Evolutionary conservation across 2,329 filamentous ascomycete species (phyloP), one percentile per base, ranked within the genome.

Genomic region (Botryotinia globosa): DNA sequence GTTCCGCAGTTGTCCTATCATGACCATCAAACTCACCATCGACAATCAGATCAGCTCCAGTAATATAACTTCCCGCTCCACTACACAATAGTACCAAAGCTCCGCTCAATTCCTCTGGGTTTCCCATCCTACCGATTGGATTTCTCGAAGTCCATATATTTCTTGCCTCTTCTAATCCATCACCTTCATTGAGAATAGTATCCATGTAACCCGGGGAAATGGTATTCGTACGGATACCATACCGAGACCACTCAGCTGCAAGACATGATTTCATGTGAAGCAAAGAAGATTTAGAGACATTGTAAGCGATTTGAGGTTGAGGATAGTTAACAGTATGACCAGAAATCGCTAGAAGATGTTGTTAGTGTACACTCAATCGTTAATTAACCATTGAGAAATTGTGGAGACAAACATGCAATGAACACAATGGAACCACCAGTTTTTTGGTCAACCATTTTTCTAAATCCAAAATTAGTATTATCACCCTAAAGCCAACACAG

Each of bases 151-250:
- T 83, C 90, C 90, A 92, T 2, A 85, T 83, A 44, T 82, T 82
- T 73, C 87, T 83, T 54, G 85, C 85, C 54, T 84, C 83, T 18
- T 84, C 84, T 64, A 92, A 79, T 0, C 87, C 87, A 12, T 86
- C 85, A 0, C 90, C 90, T 73, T 89, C 89, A 77, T 93, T 94
- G 65, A 94, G 64, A 61, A 80, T 77, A 4, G 79, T 80, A 63
- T 80, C 91, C 89, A 94, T 93, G 77, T 94, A 94, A 0, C 92
- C 92, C 0, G 92, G 92, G 56, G 86, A 89, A 62, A 94, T 85
- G 29, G 85, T 88, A 77, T 94, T 94, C 8, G 92, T 89, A 4
- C 90, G 82, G 74, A 94, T 92, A 0, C 92, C 92, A 79, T 90
- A 86, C 1, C 84, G 82, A 1, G 89, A 90, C 92, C 91, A 94